Base-by-base conservation (phyloP, 129 eudicot genomes). In the Flaveria ramosissima region DNA sequence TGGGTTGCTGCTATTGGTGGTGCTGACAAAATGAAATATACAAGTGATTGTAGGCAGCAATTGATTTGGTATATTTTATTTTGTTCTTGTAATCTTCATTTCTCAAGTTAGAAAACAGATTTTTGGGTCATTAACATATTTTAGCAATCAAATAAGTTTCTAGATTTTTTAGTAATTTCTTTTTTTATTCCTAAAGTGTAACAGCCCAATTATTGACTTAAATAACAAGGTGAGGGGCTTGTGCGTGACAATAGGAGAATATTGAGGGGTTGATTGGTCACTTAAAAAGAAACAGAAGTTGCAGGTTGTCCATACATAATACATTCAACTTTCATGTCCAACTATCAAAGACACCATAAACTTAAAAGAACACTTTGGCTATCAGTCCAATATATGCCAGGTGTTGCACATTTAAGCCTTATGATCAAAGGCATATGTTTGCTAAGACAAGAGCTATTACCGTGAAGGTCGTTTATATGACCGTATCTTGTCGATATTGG, bases 41-140 rank as follows among this genome's bases (percentile, higher is more conserved):
- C 71, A 41, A 51, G 78, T 42, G 56, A 68, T 17, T 41, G 55
- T 72, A 73, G 67, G 53, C 77, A 36, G 52, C 68, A 73, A 72
- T 11, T 30, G 16, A 19, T 5, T 76, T 63, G 51, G 48, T 76
- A 50, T 76, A 32, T 32, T 36, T 72, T 46, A 72, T 72, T 19
- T 1, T 64, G 24, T 72, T 68, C 19, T 15, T 68, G 32, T 68
- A 63, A 30, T 63, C 32, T 30, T 63, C 13, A 63, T 36, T 63
- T 30, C 46, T 3, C 7, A 26, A 26, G 45, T 63, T 63, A 30
- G 69, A 63, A 27, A 63, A 2, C 69, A 42, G 72, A 19, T 68
- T 68, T 64, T 39, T 66, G 71, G 71, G 17, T 26, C 72, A 43
- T 43, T 43, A 68, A 68, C 72, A 68, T 42, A 43, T 43, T 65